Percentiles rank a stretch among this genome's conserved stretches.
phyloP scores from a whole-genome alignment of 1,284 basidiomycete genomes.

The Cystobasidium pallidum region DNA sequence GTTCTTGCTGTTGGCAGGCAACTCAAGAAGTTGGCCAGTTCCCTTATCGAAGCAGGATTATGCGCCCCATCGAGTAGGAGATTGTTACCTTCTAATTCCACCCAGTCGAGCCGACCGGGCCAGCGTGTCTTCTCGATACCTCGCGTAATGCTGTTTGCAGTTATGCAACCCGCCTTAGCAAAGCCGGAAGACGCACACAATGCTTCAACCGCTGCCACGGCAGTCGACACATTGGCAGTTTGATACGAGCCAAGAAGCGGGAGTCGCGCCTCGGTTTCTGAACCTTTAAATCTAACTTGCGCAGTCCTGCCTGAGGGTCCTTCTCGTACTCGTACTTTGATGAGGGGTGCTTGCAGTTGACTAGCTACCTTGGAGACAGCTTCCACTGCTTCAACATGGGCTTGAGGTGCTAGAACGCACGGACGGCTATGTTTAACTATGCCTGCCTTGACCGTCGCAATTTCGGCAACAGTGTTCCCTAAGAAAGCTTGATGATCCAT shows the following conservation, averaged over 20 bases:
- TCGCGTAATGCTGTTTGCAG: slow-evolving; percentile 60
- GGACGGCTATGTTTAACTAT: slow-evolving; percentile 73
- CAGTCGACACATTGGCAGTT: slow-evolving; percentile 74
- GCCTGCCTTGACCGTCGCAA: slow-evolving; percentile 80
- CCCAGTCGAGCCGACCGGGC: slow-evolving; percentile 81
- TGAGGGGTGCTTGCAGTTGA: slow-evolving; percentile 51
- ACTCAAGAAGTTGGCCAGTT: slow-evolving; percentile 72
- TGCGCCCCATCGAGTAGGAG: slow-evolving; percentile 92
- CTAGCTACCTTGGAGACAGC: slow-evolving; percentile 60
- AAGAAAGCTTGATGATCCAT: slow-evolving; percentile 91
- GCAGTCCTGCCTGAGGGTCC: background rate
- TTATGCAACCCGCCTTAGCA: slow-evolving; percentile 56
- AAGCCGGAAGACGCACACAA: slow-evolving; percentile 60
- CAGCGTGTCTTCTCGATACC: slow-evolving; percentile 71
- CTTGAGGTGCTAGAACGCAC: slow-evolving; percentile 75
- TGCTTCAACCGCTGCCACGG: slow-evolving; percentile 67
- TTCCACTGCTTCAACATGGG: slow-evolving; percentile 62
- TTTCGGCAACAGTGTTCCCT: slow-evolving; percentile 73
- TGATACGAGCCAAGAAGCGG: slow-evolving; percentile 81
- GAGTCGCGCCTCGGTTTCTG: slow-evolving; percentile 50
- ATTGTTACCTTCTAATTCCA: slow-evolving; percentile 58
- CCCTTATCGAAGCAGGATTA: slow-evolving; percentile 78
- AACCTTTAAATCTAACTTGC: background rate
- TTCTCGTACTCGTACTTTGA: slow-evolving; percentile 32
- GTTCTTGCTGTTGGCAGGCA: slow-evolving; percentile 56